Base-by-base conservation (phyloP, 169 alveolate genomes). In the Cyclospora cayetanensis region DNA sequence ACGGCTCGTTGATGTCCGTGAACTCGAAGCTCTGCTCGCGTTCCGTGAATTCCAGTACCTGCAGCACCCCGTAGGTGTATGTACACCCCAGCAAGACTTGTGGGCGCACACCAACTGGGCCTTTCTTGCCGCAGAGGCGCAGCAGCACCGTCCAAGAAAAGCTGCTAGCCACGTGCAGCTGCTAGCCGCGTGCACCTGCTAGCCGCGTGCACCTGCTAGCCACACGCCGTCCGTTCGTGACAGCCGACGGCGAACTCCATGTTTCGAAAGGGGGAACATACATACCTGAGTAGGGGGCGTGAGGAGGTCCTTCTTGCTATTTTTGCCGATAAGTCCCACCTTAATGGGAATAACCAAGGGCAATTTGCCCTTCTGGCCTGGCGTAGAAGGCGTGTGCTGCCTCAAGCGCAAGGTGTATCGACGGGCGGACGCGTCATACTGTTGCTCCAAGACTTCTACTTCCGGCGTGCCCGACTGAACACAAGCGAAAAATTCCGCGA, bases 261-360 rank as follows among this genome's bases (percentile, higher is more conserved):
- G 3, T 4, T 9, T 18, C 70, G 15, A 20, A 7, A 79, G 37
- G 34, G 39, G 2, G 15, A 1, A 0, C 15, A 5, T 9, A 42
- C 7, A 7, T 25, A 35, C 53, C 15, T 39, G 12, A 60, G 80
- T 34, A 53, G 31, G 31, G 27, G 91, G 46, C 88, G 60, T 27
- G 29, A 85, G 41, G 4, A 68, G 92, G 29, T 96, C 98, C 29
- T 91, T 83, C 88, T 96, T 95, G 18, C 94, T 85, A 12, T 85
- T 41, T 39, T 93, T 96, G 29, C 97, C 97, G 18, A 96, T 52
- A 39, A 95, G 82, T 12, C 98, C 98, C 35, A 97, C 94, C 52
- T 92, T 84, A 31, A 97, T 92, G 12, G 99, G 99, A 66, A 97
- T 96, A 66, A 96, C 97, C 90, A 97, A 95, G 0, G 98, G 97